Conservation (phyloP, 2,329 filamentous ascomycete genomes). For the Camillea tinctor region DNA sequence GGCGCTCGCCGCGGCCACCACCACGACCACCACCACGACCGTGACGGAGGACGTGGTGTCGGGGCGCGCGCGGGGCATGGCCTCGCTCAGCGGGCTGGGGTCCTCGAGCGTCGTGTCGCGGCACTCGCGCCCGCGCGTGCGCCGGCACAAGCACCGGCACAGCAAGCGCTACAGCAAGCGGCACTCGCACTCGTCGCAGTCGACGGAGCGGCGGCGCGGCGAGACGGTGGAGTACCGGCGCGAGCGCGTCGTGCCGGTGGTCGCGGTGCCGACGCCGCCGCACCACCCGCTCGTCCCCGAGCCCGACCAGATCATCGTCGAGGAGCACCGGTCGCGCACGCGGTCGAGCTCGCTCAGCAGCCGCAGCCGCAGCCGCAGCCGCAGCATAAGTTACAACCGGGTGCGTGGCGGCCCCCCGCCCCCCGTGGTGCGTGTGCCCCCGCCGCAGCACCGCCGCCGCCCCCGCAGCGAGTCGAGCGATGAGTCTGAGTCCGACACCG, state of each 20-base stretch:
- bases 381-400: slow-evolving; percentile 3
- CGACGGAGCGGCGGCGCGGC: slow-evolving; percentile 10
- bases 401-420: neutral
- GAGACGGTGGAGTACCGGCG: slow-evolving; percentile 32
- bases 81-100: slow-evolving; percentile 5
- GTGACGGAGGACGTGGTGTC: neutral
- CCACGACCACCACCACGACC: slow-evolving; percentile 19
- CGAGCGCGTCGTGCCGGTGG: slow-evolving; percentile 8
- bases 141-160: slow-evolving; percentile 5
- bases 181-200: slow-evolving; percentile 10
- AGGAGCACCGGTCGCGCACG: slow-evolving; percentile 22
- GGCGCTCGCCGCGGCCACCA: slow-evolving; percentile 31
- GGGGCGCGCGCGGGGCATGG: neutral
- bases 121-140: slow-evolving; percentile 23
- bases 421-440: slow-evolving; percentile 5
- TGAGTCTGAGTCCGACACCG: slow-evolving; percentile 11
- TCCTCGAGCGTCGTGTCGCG: slow-evolving; percentile 32
- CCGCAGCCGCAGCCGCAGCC: neutral
- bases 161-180: slow-evolving; percentile 11
- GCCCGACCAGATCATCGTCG: slow-evolving; percentile 32
- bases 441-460: slow-evolving; percentile 6
- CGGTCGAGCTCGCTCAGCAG: neutral
- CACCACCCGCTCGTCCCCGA: neutral
- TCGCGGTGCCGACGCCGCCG: neutral
- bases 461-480: slow-evolving; percentile 18